Evolutionary conservation across 495 filamentous ascomycete genomes (phyloP).

Genomic region (Penicillium daleae): DNA sequence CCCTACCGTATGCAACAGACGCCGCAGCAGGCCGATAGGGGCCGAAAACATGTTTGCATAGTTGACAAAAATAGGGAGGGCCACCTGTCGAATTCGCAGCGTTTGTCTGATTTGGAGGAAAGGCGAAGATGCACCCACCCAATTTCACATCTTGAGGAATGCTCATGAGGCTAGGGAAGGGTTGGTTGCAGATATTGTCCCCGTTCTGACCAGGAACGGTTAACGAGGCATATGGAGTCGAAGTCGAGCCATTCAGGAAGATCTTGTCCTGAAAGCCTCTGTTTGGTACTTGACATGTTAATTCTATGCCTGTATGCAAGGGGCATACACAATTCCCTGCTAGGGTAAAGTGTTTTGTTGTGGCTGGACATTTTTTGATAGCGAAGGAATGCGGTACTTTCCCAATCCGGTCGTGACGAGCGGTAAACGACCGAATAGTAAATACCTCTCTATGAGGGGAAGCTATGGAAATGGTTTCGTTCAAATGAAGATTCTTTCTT

Average conservation of each 20-base stretch:
- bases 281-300: background rate
- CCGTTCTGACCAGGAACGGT: constrained; percentile 5
- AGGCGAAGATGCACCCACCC: background rate
- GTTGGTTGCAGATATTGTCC: background rate
- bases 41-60: constrained; percentile 24
- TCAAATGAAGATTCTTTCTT: background rate
- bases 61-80: constrained; percentile 8
- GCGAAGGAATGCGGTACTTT: constrained; percentile 19
- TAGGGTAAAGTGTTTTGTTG: constrained; percentile 11
- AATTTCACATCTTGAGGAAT: background rate
- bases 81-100: background rate
- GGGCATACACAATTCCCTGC: background rate
- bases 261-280: background rate
- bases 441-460: background rate
- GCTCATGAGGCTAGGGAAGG: constrained; percentile 15
- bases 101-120: constrained; percentile 11
- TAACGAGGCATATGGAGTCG: background rate
- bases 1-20: constrained; percentile 1
- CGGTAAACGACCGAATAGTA: background rate
- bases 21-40: background rate
- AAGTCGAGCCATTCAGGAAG: background rate
- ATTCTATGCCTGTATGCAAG: background rate
- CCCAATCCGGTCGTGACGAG: background rate
- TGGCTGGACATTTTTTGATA: constrained; percentile 19
- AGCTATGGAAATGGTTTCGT: background rate